Evolutionary conservation across 768 basidiomycete genomes (phyloP), one percentile per base, ranked within the genome.

Genomic region (Pulveroboletus sp.): DNA sequence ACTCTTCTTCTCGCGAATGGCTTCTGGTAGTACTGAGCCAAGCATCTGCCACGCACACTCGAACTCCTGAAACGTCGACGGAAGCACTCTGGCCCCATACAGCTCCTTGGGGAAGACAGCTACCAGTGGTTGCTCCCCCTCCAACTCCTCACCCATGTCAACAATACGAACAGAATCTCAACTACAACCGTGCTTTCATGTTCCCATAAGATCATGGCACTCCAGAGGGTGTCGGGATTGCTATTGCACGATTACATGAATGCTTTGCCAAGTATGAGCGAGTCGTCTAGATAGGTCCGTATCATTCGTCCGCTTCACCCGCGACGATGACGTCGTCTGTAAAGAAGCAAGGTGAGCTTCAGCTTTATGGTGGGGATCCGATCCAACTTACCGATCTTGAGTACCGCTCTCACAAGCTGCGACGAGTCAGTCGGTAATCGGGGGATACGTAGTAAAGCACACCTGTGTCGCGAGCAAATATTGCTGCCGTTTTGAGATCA

Each of bases 401-500:
- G 76, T 12, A 93, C 87, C 5, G 90, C 90, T 29, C 90, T 81
- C 37, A 92, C 90, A 50, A 92, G 79, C 84, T 88, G 49, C 33
- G 52, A 32, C 20, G 32, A 17, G n/a, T 56, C 21, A 58, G 46
- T 33, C 19, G 25, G 17, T 24, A 31, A n/a, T 20, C 8, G 32
- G 44, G 36, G 62, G 1, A 1, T 14, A 4, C 10, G 45, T 9
- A n/a, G 4, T 9, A 9, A 3, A 53, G n/a, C 78, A 40, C 51
- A 90, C 85, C 80, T 94, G 94, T 19, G 94, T 97, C n/a, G 97
- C 97, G 35, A 99, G 75, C 50, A 99, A 73, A 71, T 93, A 97
- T 64, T 98, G 95, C 64, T 97, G 94, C 62, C 95, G 75, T 73
- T 98, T 99, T 35, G 94, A 94, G 69, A 98, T 97, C 55, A 97